Base-by-base conservation (phyloP, 176 grass and related monocot species). In the Urochloa ruziziensis region DNA sequence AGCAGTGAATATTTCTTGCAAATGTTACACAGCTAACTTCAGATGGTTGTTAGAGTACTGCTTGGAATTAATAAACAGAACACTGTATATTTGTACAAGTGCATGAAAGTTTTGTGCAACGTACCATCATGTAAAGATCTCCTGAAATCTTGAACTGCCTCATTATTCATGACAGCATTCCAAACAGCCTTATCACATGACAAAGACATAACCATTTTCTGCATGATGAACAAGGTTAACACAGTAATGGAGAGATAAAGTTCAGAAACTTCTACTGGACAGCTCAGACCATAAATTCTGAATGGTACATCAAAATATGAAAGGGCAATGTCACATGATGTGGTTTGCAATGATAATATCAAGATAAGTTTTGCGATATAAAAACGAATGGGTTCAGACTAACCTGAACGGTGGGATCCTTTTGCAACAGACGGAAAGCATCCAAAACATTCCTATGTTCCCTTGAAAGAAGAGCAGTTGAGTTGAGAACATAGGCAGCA, bases 141-240 rank as follows among this genome's bases (percentile, higher is more conserved):
- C 70, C 92, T 93, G 62, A 99, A 85, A 82, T 96, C 93, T 86
- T 96, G 89, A 67, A 96, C 93, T 67, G 93, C 89, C 23, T 92
- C 88, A 47, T 99, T 99, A 83, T 89, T 94, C 93, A 99, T 88
- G 47, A 99, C 80, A 77, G 96, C 96, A 66, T 94, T 79, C 96
- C 96, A 99, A 51, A 99, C 91, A 77, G 83, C 89, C 86, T 89
- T 94, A 90, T 99, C 96, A 15, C 83, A 80, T 40, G 96, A 90
- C 69, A 99, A 92, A 43, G 96, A 94, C 75, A 99, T 76, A 39
- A 96, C 96, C 82, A 99, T 89, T 89, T 85, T 94, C 96, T 96
- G 91, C 78, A 91, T 79, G 6, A 29, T 75, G 61, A 33, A 80
- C 67, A 66, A 30, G n/a, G 70, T 75, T 66, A 89, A 63, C 27